phyloP scores from a whole-genome alignment of 2,329 filamentous ascomycete species.

The Cladosporium sp. region DNA sequence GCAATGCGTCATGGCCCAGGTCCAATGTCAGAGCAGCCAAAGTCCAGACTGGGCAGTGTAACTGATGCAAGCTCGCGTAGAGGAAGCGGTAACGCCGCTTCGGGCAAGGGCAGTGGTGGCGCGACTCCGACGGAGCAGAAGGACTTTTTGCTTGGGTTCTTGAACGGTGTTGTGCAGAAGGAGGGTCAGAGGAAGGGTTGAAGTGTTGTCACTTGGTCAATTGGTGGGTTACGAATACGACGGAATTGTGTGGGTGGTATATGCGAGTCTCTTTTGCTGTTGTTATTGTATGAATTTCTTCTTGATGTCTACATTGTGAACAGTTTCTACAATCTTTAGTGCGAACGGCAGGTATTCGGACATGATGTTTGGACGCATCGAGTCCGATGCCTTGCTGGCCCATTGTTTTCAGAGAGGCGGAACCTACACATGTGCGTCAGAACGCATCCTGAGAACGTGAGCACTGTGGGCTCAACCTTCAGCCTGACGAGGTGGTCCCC shows the following conservation, averaged over 20 bases:
- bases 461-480: too few relatives aligned
- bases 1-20: slow-evolving; percentile 21
- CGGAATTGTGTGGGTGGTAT: not conserved
- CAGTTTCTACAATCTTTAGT: too few relatives aligned
- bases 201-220: not conserved
- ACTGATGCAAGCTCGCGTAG: slow-evolving; percentile 19
- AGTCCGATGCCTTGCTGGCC: too few relatives aligned
- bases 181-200: slow-evolving; percentile 28
- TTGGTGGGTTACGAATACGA: not conserved
- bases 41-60: slow-evolving; percentile 31
- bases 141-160: slow-evolving; percentile 39
- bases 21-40: slow-evolving; percentile 22
- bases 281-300: not conserved
- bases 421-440: too few relatives aligned
- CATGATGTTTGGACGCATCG: too few relatives aligned
- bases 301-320: not conserved
- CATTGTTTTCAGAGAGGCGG: too few relatives aligned
- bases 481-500: not conserved
- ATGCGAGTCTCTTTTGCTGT: not conserved
- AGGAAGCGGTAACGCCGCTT: not conserved
- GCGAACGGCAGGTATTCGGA: too few relatives aligned
- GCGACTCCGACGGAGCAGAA: slow-evolving; percentile 37
- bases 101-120: slow-evolving; percentile 27
- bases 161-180: slow-evolving; percentile 40
- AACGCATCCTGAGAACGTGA: too few relatives aligned